Evolutionary conservation across 2,329 filamentous ascomycete species (phyloP), one percentile per base, ranked within the genome.

Genomic region (Phialophora macrospora): DNA sequence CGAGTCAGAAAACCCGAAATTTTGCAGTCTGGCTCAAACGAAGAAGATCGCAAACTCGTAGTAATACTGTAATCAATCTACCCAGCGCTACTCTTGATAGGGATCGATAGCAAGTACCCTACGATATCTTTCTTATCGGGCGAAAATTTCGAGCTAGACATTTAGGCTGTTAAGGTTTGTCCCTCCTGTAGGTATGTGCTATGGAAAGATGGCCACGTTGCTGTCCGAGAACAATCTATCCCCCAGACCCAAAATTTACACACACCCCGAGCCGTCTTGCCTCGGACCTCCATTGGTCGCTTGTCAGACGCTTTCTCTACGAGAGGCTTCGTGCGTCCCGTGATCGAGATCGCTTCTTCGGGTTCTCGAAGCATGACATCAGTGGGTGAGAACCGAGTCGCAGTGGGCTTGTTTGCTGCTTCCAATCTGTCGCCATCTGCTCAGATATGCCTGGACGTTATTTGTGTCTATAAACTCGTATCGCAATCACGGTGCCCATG

Each of bases 131-230:
- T 59, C 46, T 59, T 51, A 48, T 30, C n/a, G 48, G 38, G 8
- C 17, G 38, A 6, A 44, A 44, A 44, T 44, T 44, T 44, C 12
- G 38, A 41, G 14, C 5, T 4, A 7, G 34, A 17, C 2, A 14
- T n/a, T 26, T 11, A 17, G 20, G 20, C 6, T 20, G 46, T 34
- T 32, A 20, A 52, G 49, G 58, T 60, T 60, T 52, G 44, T 14
- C 24, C 9, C 8, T 26, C 6, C 28, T 24, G 24, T 24, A 30
- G 5, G 28, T 30, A 8, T 30, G 28, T 30, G 28, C 6, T 30
- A 8, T 30, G 30, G 7, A 9, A 30, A 30, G 58, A 32, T 52
- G 22, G 58, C 58, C 58, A 60, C 58, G 58, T 60, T 54, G 48
- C 58, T 20, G 26, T 22, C n/a, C 58, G 17, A 44, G 38, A 7